A percentile compares a stretch with the other conserved stretches of the same genome.
Evolutionary conservation across 2,329 filamentous ascomycete species (phyloP).

Genomic region (Epichloe sp.): DNA sequence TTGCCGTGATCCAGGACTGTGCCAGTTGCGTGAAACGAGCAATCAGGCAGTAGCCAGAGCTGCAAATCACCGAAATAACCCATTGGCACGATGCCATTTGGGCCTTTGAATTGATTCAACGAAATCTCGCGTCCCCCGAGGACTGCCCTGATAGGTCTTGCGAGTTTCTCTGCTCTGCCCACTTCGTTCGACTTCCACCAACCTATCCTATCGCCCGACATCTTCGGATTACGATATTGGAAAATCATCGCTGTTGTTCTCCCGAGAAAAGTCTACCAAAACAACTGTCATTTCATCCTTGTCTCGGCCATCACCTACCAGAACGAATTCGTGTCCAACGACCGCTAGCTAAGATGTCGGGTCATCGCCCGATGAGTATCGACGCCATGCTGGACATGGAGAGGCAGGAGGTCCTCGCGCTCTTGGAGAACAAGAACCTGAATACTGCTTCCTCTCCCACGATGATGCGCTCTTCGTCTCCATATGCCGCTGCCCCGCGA

Average conservation of each 20-base stretch:
- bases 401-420: constrained; percentile 56
- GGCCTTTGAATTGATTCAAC: background rate
- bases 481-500: constrained; percentile 40
- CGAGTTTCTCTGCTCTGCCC: background rate
- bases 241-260: too few species aligned
- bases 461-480: constrained; percentile 36
- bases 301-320: background rate
- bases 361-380: constrained; percentile 50
- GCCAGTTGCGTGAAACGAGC: background rate
- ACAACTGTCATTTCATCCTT: background rate
- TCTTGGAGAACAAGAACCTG: constrained; percentile 42
- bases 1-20: background rate
- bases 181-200: background rate
- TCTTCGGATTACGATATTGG: too few species aligned
- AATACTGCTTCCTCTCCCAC: constrained; percentile 18
- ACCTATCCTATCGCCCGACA: too few species aligned
- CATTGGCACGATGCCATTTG: constrained; percentile 4
- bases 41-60: background rate
- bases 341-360: constrained; percentile 19
- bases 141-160: background rate
- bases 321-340: background rate
- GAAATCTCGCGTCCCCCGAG: constrained; percentile 2
- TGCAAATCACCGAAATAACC: background rate
- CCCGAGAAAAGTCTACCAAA: background rate
- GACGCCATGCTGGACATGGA: constrained; percentile 69